Evolutionary conservation across 495 filamentous ascomycete species (phyloP).

Genomic region (Paragyromitra xinjiangensis): DNA sequence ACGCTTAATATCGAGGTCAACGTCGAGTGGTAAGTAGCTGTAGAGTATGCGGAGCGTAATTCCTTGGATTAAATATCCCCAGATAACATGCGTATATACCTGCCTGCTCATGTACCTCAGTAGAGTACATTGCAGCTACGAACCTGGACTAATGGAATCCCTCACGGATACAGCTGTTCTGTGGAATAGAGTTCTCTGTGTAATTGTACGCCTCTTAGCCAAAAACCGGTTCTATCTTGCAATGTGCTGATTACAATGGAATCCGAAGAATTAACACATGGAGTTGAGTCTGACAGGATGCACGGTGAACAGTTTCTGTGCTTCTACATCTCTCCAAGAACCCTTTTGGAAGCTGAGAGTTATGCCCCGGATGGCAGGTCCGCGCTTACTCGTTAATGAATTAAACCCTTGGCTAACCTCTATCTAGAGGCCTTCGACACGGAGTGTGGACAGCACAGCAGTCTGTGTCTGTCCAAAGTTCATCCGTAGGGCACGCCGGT

Average conservation of each 20-base stretch:
- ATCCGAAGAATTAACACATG: conserved; percentile 17
- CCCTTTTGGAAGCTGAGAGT: conserved; percentile 12
- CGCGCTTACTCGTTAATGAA: conserved; percentile 23
- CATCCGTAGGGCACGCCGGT: conserved; percentile 1
- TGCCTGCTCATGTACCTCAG: background rate
- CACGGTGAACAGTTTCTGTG: conserved; percentile 26
- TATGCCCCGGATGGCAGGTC: conserved; percentile 34
- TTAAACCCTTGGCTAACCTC: conserved; percentile 23
- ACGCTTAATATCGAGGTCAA: conserved; percentile 44
- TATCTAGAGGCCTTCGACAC: conserved; percentile 1
- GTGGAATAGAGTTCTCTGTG: conserved; percentile 18
- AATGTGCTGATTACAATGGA: conserved; percentile 1
- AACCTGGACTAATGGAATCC: conserved; percentile 1
- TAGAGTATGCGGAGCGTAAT: conserved; percentile 5
- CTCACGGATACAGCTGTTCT: conserved; percentile 1
- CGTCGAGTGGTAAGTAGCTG: conserved; percentile 36
- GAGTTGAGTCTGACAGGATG: conserved; percentile 20
- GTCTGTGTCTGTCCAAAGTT: background rate
- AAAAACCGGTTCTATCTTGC: conserved; percentile 22
- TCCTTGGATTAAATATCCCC: conserved; percentile 19
- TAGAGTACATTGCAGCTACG: conserved; percentile 5
- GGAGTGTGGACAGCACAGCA: background rate
- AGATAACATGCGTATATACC: background rate
- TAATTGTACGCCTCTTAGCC: conserved; percentile 35
- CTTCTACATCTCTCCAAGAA: conserved; percentile 21